Evolutionary conservation across 805 yeast genomes (phyloP).

Genomic region (Myxozyma mucilagina): DNA sequence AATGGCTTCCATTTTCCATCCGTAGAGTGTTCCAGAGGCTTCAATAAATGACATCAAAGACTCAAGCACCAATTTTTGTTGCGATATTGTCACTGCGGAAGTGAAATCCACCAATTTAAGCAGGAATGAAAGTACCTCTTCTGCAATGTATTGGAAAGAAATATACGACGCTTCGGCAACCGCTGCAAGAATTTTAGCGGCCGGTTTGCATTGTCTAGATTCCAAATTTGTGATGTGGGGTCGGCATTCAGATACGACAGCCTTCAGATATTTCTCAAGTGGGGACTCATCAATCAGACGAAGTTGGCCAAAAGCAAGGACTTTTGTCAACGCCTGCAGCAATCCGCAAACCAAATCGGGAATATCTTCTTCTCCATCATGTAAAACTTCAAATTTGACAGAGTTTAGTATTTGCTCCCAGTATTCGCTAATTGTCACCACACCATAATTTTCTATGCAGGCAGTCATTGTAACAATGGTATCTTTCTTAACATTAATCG

Average conservation of each 20-base stretch:
- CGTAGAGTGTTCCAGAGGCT: slow-evolving; percentile 52
- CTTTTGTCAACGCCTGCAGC: slow-evolving; percentile 46
- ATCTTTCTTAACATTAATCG: slow-evolving; percentile 69
- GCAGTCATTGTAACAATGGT: slow-evolving; percentile 60
- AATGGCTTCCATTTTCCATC: slow-evolving; percentile 30
- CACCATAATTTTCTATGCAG: slow-evolving; percentile 57
- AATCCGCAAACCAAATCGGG: slow-evolving; percentile 46
- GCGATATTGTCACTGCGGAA: slow-evolving; percentile 43
- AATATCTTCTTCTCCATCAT: slow-evolving; percentile 60
- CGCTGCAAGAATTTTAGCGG: slow-evolving; percentile 59
- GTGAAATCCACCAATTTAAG: slow-evolving; percentile 41
- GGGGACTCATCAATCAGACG: slow-evolving; percentile 37
- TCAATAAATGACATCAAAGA: slow-evolving; percentile 60
- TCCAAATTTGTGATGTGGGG: slow-evolving; percentile 53
- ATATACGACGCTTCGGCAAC: slow-evolving; percentile 51
- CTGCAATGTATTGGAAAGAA: slow-evolving; percentile 50
- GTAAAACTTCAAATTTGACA: slow-evolving; percentile 82
- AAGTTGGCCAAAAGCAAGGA: slow-evolving; percentile 35
- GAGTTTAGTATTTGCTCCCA: slow-evolving; percentile 87
- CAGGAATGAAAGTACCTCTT: slow-evolving; percentile 47
- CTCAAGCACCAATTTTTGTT: slow-evolving; percentile 60
- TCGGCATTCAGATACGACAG: slow-evolving; percentile 46
- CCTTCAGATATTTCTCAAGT: slow-evolving; percentile 45
- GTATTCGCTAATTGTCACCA: slow-evolving; percentile 51
- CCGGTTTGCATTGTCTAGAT: slow-evolving; percentile 59